phyloP scores from a whole-genome alignment of 352 stramenopile genomes.

The Phytophthora cajani region DNA sequence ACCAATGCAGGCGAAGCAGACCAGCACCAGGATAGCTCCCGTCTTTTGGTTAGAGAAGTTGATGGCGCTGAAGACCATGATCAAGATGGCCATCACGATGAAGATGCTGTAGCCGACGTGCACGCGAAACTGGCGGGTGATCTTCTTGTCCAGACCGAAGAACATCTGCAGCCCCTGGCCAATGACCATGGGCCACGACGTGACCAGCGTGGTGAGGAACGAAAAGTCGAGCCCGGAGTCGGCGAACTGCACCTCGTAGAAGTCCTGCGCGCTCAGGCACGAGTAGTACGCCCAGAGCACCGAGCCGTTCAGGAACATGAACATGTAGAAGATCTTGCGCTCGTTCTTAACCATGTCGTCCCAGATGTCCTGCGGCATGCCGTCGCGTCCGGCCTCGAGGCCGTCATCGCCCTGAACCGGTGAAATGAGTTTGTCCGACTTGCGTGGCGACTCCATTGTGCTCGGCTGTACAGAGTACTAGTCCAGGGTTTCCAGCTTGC shows the following conservation, averaged over 20 bases:
- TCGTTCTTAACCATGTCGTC: constrained; percentile 63
- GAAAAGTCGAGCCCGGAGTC: constrained; percentile 60
- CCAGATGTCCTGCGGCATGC: constrained; percentile 64
- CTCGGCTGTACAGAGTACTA: not conserved
- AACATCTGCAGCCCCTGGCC: constrained; percentile 66
- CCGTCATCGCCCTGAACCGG: constrained; percentile 24
- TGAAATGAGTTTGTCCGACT: constrained; percentile 50
- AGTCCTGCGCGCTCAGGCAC: constrained; percentile 74
- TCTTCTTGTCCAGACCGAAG: constrained; percentile 61
- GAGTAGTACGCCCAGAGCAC: constrained; percentile 82
- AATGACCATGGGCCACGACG: constrained; percentile 65
- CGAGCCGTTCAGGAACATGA: constrained; percentile 77
- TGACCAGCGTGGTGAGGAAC: constrained; percentile 70
- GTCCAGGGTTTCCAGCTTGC: not conserved
- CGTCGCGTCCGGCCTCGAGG: constrained; percentile 40
- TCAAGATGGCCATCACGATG: constrained; percentile 57
- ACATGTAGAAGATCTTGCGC: constrained; percentile 61
- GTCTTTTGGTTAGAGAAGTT: constrained; percentile 55
- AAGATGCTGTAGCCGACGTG: constrained; percentile 62
- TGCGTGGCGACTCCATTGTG: constrained; percentile 37
- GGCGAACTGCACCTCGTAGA: constrained; percentile 61
- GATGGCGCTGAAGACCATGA: constrained; percentile 71
- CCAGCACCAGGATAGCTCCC: constrained; percentile 57
- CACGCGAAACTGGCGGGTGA: constrained; percentile 51
- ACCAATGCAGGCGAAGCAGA: constrained; percentile 59